Conservation (phyloP, 202 grass and related monocot species). For the Dendrocalamus latiflorus region DNA sequence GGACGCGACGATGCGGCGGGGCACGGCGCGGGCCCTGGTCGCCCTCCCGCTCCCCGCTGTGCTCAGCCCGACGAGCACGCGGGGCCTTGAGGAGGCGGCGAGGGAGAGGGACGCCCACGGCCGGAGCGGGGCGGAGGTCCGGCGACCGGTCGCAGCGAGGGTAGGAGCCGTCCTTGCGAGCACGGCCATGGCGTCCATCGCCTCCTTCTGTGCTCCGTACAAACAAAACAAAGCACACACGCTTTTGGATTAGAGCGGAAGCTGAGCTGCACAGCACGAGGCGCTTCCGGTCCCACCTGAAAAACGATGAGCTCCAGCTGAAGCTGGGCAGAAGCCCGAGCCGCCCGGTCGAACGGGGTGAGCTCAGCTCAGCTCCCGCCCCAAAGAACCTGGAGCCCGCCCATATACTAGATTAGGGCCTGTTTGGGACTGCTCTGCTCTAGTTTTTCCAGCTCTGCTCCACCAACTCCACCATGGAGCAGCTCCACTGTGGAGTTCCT, state of each 20-base stretch:
- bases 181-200: constrained; percentile 36
- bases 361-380: too few relatives aligned
- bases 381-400: too few relatives aligned
- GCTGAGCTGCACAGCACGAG: background rate
- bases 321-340: too few relatives aligned
- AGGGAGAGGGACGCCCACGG: constrained; percentile 27
- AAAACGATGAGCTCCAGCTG: too few relatives aligned
- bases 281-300: too few relatives aligned
- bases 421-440: too few relatives aligned
- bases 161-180: constrained; percentile 21
- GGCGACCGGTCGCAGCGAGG: background rate
- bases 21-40: constrained; percentile 11
- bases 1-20: constrained; percentile 42
- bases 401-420: too few relatives aligned
- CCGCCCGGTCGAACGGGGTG: too few relatives aligned
- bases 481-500: too few relatives aligned
- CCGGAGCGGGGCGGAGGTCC: background rate
- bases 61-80: background rate
- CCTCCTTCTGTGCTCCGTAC: background rate
- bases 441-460: too few relatives aligned
- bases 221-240: constrained; percentile 1
- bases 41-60: background rate
- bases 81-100: background rate
- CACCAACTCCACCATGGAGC: too few relatives aligned
- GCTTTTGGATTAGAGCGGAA: constrained; percentile 8